A percentile compares a stretch with the other conserved stretches of the same genome.
Conservation (phyloP, 768 basidiomycete species). For the Chlorophyllum brunneum region DNA sequence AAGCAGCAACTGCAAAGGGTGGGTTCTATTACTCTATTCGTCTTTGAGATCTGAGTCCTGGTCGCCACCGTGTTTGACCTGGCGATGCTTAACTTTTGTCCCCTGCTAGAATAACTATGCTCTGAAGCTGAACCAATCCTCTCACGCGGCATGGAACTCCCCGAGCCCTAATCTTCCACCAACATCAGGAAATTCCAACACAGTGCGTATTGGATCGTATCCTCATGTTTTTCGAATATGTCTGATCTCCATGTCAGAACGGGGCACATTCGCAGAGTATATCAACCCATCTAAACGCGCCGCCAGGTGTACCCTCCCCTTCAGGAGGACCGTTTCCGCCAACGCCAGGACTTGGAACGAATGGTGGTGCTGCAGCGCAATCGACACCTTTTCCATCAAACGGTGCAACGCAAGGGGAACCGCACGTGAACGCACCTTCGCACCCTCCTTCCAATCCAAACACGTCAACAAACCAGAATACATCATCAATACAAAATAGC, state of each 20-base stretch:
- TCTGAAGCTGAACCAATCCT: slow-evolving; percentile 60
- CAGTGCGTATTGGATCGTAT: slow-evolving; percentile 5
- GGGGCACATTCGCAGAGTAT: slow-evolving; percentile 40
- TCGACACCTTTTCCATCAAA: slow-evolving; percentile 33
- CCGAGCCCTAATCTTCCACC: slow-evolving; percentile 42
- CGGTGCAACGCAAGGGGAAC: slow-evolving; percentile 29
- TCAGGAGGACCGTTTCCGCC: slow-evolving; percentile 22
- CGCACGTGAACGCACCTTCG: slow-evolving; percentile 28
- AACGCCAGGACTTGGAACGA: slow-evolving; percentile 23
- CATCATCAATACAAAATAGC: slow-evolving; percentile 26
- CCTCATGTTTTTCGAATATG: background rate
- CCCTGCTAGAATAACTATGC: slow-evolving; percentile 50
- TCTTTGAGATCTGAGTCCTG: no score
- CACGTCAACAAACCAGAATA: slow-evolving; percentile 30
- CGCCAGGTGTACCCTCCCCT: slow-evolving; percentile 39
- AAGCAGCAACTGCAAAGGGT: slow-evolving; percentile 60
- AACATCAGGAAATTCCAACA: slow-evolving; percentile 9
- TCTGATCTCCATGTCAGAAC: slow-evolving; percentile 12
- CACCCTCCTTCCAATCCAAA: slow-evolving; percentile 31
- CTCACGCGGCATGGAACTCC: slow-evolving; percentile 63
- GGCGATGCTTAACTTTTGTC: background rate
- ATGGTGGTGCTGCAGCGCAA: slow-evolving; percentile 25
- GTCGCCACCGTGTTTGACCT: background rate
- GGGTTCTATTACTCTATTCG: slow-evolving; percentile 26
- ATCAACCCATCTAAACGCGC: slow-evolving; percentile 49